These are phyloP conservation scores for Grammothele lineata DNA, from an alignment of 768 basidiomycete species.

Conservation along the genomic window DNA sequence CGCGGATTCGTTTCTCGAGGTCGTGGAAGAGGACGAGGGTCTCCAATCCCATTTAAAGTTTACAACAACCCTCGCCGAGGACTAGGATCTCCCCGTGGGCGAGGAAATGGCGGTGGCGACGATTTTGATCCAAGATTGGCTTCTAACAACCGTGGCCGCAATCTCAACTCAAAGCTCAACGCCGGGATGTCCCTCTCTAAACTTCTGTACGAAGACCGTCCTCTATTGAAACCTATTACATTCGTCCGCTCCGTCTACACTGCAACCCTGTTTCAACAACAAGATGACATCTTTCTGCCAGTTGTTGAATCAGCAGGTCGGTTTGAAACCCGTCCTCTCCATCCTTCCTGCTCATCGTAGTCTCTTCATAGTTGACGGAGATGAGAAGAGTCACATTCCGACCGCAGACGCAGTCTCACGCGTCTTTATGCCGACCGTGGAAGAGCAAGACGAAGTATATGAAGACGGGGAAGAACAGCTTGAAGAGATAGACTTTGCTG, in stretches of 20 bases:
- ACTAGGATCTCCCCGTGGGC: conserved; percentile 1
- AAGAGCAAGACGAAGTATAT: not conserved
- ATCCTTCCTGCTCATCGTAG: not conserved
- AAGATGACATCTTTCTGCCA: conserved; percentile 61
- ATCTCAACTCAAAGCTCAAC: conserved; percentile 26
- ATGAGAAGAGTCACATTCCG: conserved; percentile 53
- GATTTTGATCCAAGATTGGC: not conserved
- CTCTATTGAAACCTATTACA: conserved; percentile 58
- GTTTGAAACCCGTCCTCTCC: conserved; percentile 21
- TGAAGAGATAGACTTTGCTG: conserved; percentile 56
- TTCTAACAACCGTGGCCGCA: conserved; percentile 12
- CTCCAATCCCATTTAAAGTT: not conserved
- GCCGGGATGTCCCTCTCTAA: conserved; percentile 50
- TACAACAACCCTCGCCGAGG: conserved; percentile 1
- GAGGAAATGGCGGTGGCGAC: conserved; percentile 12
- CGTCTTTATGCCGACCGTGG: conserved; percentile 44
- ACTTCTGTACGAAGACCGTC: conserved; percentile 53
- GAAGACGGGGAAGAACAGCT: conserved; percentile 17
- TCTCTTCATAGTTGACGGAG: conserved; percentile 33
- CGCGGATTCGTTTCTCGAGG: conserved; percentile 5
- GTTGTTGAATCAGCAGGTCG: conserved; percentile 47
- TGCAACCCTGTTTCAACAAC: conserved; percentile 44
- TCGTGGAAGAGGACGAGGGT: conserved; percentile 24
- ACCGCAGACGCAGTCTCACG: conserved; percentile 66
- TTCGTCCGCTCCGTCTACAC: conserved; percentile 62